Evolutionary conservation across 345 rosid genomes (phyloP), one percentile per base, ranked within the genome.

Genomic region (Gossypium bickii): DNA sequence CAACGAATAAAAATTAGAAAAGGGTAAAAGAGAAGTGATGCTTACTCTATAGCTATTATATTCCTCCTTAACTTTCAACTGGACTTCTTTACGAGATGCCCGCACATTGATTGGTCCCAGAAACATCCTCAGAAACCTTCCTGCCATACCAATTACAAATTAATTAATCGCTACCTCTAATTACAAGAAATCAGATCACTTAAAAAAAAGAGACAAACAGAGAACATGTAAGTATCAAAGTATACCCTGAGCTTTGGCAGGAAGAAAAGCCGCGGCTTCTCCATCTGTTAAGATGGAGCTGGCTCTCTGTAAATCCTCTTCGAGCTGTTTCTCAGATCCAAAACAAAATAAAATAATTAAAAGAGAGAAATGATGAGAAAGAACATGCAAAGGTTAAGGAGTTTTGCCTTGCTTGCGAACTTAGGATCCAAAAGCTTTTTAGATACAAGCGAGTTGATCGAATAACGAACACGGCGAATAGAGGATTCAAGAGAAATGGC

Each of bases 21-120:
- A 58, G 15, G 5, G 45, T 61, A 2, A n/a, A 38, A 63, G 70
- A 41, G 70, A 18, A 13, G 9, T 67, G 81, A 29, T 77, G 89
- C 96, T 78, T 93, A 94, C 98, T 80, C 97, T 88, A 82, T 90
- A 96, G 72, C 93, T 82, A 85, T 93, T 96, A 85, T 96, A 96
- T 80, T 96, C 97, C 81, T 96, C 99, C 83, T 96, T 96, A 71
- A 90, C 97, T 89, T 96, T 96, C 78, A 93, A 87, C 67, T 86
- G 97, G 51, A 93, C 81, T 48, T 93, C 98, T 81, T 92, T 93
- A 77, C 90, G 89, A 64, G 85, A 81, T 59, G 98, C 99, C 25
- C 92, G 86, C 71, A 96, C 99, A 82, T 93, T 96, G 61, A 96
- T 87, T 58, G 99, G 98, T 6, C 99, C 99, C 83, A 93, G 71